These are phyloP conservation scores for Aquilaria agallochum DNA, from an alignment of 441 rosid species.

Conservation along the genomic window DNA sequence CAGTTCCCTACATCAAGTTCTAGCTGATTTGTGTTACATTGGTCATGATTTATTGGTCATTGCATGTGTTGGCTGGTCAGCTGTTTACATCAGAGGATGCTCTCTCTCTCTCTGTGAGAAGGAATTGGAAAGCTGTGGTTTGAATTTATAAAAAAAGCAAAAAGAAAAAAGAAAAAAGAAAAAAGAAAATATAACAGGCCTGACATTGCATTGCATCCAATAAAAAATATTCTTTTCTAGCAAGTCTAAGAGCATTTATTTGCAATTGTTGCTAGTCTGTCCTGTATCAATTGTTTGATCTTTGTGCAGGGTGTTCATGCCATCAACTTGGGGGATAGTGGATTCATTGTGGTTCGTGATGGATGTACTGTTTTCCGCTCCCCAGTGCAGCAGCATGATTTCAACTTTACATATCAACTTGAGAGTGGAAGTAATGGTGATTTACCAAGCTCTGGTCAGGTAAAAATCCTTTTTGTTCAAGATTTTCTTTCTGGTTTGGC, in stretches of 20 bases:
- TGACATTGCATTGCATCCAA: too few relatives aligned
- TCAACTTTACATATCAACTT: constrained; percentile 82
- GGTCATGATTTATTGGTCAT: too few relatives aligned
- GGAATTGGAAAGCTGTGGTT: too few relatives aligned
- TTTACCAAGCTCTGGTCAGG: constrained; percentile 72
- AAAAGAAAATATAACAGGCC: too few relatives aligned
- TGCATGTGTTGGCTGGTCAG: too few relatives aligned
- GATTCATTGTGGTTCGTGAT: constrained; percentile 87
- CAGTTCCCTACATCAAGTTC: too few relatives aligned
- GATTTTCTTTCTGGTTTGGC: not conserved
- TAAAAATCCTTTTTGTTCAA: constrained; percentile 1
- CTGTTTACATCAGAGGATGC: too few relatives aligned
- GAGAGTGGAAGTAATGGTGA: constrained; percentile 73
- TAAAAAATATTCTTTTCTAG: too few relatives aligned
- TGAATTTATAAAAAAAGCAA: too few relatives aligned
- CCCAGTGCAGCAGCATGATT: constrained; percentile 87
- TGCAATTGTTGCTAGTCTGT: not conserved
- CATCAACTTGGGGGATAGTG: constrained; percentile 85
- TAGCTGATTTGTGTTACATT: too few relatives aligned
- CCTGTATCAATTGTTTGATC: not conserved
- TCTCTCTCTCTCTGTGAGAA: too few relatives aligned
- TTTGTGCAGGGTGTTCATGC: constrained; percentile 56
- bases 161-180: too few relatives aligned
- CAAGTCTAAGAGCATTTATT: not conserved
- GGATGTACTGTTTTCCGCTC: constrained; percentile 80